Conservation (phyloP, 2,329 filamentous ascomycete species). For the Didymella exigua region DNA sequence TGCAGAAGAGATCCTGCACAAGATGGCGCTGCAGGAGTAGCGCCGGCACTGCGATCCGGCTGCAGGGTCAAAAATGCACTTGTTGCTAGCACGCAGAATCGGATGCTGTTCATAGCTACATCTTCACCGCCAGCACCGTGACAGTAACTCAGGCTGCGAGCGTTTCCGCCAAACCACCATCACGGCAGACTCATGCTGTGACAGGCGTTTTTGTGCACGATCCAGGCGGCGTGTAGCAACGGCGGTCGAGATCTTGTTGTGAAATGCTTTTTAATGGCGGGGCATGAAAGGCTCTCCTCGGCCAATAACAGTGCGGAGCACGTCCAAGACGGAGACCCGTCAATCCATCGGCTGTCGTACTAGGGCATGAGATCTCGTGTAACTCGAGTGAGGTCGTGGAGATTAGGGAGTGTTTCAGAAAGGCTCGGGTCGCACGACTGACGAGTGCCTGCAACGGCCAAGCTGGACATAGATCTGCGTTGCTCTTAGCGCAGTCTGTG, state of each 20-base stretch:
- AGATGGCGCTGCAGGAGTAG: constrained; percentile 35
- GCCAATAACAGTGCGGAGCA: constrained; percentile 23
- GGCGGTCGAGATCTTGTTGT: constrained; percentile 28
- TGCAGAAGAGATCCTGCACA: constrained; percentile 41
- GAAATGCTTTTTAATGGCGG: constrained; percentile 25
- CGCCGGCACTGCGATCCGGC: constrained; percentile 35
- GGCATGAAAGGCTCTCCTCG: constrained; percentile 1
- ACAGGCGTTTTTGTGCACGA: constrained; percentile 22
- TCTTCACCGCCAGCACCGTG: constrained; percentile 21
- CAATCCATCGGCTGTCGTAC: constrained; percentile 17
- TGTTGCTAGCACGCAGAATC: constrained; percentile 16
- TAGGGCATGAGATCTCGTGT: constrained; percentile 25
- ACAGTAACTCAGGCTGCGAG: constrained; percentile 24
- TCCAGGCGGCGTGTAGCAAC: constrained; percentile 17
- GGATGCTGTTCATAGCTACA: not conserved
- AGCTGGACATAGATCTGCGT: not conserved
- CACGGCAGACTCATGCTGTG: constrained; percentile 23
- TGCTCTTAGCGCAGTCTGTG: constrained; percentile 3
- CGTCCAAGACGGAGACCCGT: constrained; percentile 9
- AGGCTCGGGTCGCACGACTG: constrained; percentile 14
- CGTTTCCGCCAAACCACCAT: constrained; percentile 21
- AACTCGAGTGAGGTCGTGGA: constrained; percentile 12
- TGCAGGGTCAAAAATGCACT: constrained; percentile 31
- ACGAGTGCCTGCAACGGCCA: constrained; percentile 6
- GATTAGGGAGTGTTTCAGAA: constrained; percentile 26